Base-by-base conservation (phyloP, 208 protist species). In the Lotmaria passim region DNA sequence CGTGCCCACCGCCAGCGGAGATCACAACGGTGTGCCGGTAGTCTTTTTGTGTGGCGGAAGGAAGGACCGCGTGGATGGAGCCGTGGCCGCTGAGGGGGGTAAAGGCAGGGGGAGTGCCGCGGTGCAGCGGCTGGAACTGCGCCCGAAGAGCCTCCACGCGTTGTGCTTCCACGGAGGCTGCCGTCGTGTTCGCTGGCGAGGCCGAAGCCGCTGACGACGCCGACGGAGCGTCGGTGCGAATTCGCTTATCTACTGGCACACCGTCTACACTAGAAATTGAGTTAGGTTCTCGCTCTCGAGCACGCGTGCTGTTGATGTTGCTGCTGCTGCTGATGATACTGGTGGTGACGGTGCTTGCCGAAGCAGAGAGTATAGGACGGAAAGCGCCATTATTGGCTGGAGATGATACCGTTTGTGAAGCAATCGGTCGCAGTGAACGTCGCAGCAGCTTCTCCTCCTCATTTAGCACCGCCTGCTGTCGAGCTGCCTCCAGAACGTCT, bases 401-500 rank as follows among this genome's bases (percentile, higher is more conserved):
- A n/a, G n/a, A n/a, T n/a, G n/a, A n/a, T n/a, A n/a, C n/a, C n/a
- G n/a, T n/a, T n/a, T n/a, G n/a, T n/a, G n/a, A n/a, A n/a, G n/a
- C n/a, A n/a, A n/a, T n/a, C n/a, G 43, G 17, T 50, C 30, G 53
- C 68, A 68, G 66, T 6, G 83, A 72, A 7, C 56, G 71, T 14
- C 73, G 69, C 33, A 88, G 71, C 38, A 90, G 63, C 46, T 71
- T 80, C 23, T 73, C 74, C 34, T 73, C 69, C 38, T 78, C 79
- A 46, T 55, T 47, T 24, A 52, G 57, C 8, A 82, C 64, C n/a
- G 82, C 83, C 38, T 83, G 75, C 50, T 62, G 58, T 19, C 69
- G 79, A 1, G 83, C 81, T 0, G 85, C 85, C 14, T 77, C 81
- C 39, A 93, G 77, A 34, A 83, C 81, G 19, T 78, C 77, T 17